Conservation (phyloP, 2,329 filamentous ascomycete genomes). For the Exophiala sp. region DNA sequence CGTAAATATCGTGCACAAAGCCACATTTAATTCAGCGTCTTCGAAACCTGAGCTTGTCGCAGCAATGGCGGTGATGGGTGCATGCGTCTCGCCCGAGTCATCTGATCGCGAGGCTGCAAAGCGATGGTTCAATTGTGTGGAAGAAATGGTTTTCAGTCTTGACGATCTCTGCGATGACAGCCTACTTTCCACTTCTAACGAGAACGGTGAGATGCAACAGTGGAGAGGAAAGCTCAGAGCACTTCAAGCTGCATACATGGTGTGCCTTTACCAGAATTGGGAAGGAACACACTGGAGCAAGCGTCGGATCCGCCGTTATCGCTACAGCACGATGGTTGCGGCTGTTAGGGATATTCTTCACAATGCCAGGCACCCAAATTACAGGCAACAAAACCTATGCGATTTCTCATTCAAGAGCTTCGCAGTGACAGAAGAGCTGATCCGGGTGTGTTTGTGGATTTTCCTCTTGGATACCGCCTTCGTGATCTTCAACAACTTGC, state of each 20-base stretch:
- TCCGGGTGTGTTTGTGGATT: slow-evolving; percentile 35
- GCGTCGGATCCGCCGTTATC: slow-evolving; percentile 35
- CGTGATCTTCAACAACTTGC: slow-evolving; percentile 41
- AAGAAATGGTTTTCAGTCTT: slow-evolving; percentile 38
- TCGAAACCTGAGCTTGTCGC: slow-evolving; percentile 34
- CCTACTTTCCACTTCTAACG: slow-evolving; percentile 11
- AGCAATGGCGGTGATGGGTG: slow-evolving; percentile 37
- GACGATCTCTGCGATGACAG: slow-evolving; percentile 36
- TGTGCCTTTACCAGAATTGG: slow-evolving; percentile 41
- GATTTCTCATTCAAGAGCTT: slow-evolving; percentile 37
- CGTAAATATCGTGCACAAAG: slow-evolving; percentile 36
- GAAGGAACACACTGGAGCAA: slow-evolving; percentile 37
- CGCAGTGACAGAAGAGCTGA: slow-evolving; percentile 35
- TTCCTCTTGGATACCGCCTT: slow-evolving; percentile 40
- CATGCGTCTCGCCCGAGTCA: background rate
- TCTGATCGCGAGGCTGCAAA: slow-evolving; percentile 26
- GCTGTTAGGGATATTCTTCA: slow-evolving; percentile 35
- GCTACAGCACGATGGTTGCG: slow-evolving; percentile 26
- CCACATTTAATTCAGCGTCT: slow-evolving; percentile 33
- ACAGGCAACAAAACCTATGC: slow-evolving; percentile 24
- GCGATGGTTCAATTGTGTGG: slow-evolving; percentile 38
- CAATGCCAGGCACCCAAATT: slow-evolving; percentile 23
- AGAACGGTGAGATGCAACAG: background rate
- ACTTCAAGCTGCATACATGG: slow-evolving; percentile 38
- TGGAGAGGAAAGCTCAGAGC: slow-evolving; percentile 33